phyloP scores from a whole-genome alignment of 2,329 filamentous ascomycete genomes.

The Davidsoniella neocaledoniae region DNA sequence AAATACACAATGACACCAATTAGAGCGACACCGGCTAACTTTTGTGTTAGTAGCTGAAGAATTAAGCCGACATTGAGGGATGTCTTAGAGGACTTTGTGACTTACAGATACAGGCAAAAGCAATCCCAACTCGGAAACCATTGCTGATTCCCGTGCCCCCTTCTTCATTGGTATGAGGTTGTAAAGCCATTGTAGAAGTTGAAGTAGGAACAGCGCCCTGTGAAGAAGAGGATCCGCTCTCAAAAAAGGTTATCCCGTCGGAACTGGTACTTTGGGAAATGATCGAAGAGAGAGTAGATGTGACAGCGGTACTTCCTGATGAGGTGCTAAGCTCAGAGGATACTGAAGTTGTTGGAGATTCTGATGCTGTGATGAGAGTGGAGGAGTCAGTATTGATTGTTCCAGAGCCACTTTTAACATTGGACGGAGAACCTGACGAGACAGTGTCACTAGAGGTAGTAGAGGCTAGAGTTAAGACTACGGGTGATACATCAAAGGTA shows the following conservation, averaged over 20 bases:
- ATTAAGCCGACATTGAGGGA: neutral
- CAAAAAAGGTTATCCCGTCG: neutral
- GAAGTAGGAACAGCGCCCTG: neutral
- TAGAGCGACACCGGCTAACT: neutral
- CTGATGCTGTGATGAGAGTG: neutral
- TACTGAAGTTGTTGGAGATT: neutral
- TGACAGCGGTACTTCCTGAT: too few species aligned
- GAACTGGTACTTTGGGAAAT: neutral
- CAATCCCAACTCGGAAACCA: conserved; percentile 3
- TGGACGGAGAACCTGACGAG: neutral
- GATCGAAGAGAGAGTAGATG: neutral
- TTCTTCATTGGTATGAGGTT: neutral
- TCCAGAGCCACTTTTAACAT: neutral
- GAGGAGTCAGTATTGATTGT: neutral
- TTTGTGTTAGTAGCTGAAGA: neutral
- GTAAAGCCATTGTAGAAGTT: neutral
- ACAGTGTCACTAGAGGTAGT: neutral
- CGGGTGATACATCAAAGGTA: neutral
- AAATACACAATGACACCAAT: neutral
- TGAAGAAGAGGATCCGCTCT: neutral
- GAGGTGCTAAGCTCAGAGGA: neutral
- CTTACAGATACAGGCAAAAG: conserved; percentile 4
- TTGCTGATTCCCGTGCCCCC: neutral
- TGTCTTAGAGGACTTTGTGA: neutral
- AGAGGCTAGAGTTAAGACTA: neutral